A percentile compares a stretch with the other conserved stretches of the same genome.
These are phyloP conservation scores for Leishmania tropica DNA, from an alignment of 208 protist genomes.

Conservation along the genomic window DNA sequence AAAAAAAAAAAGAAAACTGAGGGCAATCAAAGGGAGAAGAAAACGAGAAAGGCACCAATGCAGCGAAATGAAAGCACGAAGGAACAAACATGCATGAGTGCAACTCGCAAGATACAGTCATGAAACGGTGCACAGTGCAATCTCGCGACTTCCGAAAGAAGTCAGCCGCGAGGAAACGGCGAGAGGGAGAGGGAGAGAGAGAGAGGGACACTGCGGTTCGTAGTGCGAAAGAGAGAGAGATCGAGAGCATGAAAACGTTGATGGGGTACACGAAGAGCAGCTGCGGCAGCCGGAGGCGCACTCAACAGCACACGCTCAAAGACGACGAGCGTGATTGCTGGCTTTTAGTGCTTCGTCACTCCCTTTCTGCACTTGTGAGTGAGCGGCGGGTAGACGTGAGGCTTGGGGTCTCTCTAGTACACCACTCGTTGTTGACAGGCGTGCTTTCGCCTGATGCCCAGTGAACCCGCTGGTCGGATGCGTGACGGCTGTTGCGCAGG, in stretches of 20 bases:
- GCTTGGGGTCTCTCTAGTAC: not conserved
- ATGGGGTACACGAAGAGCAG: not conserved
- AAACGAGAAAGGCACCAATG: not conserved
- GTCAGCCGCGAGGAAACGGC: not conserved
- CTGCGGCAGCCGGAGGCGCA: not conserved
- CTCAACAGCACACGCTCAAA: slow-evolving; percentile 6
- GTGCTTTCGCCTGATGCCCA: slow-evolving; percentile 4
- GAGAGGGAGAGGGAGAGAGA: not conserved
- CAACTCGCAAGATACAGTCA: not conserved
- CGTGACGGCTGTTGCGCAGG: not conserved
- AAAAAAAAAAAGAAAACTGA: not conserved
- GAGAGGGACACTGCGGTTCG: not conserved
- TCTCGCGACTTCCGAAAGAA: not conserved
- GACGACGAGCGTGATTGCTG: not conserved
- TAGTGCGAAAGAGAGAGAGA: not conserved
- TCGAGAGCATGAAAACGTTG: not conserved
- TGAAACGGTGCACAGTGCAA: not conserved
- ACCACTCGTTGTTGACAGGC: slow-evolving; percentile 6
- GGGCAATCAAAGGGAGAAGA: too few relatives aligned
- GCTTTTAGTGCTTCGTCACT: too few relatives aligned
- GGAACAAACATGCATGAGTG: not conserved
- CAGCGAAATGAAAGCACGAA: not conserved
- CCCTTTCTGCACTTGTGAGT: not conserved
- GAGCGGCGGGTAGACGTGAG: not conserved
- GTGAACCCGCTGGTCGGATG: slow-evolving; percentile 4